Percentiles rank a stretch among this genome's conserved stretches.
phyloP scores from a whole-genome alignment of 169 alveolate species.

The Plasmodium vivax region DNA sequence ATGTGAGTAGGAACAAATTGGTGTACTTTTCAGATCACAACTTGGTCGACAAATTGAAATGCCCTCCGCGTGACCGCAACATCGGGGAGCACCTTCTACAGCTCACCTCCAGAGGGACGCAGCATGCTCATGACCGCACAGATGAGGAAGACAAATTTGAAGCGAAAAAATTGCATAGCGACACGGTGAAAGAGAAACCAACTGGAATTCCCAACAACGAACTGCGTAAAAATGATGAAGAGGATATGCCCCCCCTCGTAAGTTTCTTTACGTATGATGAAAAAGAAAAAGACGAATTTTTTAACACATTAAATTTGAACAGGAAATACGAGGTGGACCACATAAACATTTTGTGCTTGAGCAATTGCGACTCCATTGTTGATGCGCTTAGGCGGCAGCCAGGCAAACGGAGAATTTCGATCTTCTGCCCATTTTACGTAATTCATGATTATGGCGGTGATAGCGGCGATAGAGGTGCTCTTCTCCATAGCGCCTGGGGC shows the following conservation, averaged over 20 bases:
- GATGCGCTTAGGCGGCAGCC: neutral
- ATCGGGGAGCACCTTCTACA: neutral
- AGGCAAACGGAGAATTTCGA: constrained; percentile 25
- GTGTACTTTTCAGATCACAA: constrained; percentile 18
- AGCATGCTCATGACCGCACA: neutral
- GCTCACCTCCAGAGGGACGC: neutral
- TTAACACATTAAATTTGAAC: constrained; percentile 17
- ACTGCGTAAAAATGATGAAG: neutral
- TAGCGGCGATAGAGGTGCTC: neutral
- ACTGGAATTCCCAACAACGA: neutral
- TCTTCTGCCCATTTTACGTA: constrained; percentile 57
- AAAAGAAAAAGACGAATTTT: neutral
- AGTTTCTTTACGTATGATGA: constrained; percentile 39
- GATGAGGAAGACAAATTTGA: constrained; percentile 1
- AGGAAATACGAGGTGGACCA: constrained; percentile 30
- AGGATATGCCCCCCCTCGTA: constrained; percentile 5
- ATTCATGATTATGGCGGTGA: neutral
- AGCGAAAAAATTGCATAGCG: neutral
- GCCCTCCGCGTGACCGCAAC: neutral
- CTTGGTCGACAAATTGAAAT: constrained; percentile 3
- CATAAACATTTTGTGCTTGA: constrained; percentile 53
- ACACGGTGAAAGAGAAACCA: neutral
- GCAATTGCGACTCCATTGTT: constrained; percentile 7
- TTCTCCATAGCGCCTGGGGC: neutral
- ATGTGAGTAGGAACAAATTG: constrained; percentile 18